These are phyloP conservation scores for Saccharomycopsis sp. DNA, from an alignment of 805 yeast genomes.

Conservation along the genomic window DNA sequence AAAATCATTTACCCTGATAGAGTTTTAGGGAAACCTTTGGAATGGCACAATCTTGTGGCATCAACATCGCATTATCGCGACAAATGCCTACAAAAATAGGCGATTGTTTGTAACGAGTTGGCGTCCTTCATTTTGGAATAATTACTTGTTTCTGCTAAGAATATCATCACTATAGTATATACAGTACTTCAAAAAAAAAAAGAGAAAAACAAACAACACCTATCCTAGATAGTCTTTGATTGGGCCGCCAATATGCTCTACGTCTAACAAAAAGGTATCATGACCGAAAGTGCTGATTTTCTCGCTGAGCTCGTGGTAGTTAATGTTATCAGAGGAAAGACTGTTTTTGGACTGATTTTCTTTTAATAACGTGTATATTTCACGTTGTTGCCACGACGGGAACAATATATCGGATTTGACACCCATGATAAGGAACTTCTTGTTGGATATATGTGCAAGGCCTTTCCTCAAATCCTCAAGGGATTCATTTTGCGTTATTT, in stretches of 20 bases:
- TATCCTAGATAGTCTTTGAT: constrained; percentile 53
- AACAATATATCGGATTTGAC: constrained; percentile 89
- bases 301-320: constrained; percentile 68
- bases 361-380: constrained; percentile 56
- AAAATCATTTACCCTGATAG: no score
- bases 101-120: no score
- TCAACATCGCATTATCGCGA: no score
- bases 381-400: constrained; percentile 93
- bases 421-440: constrained; percentile 72
- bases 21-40: no score
- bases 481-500: constrained; percentile 48
- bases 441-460: constrained; percentile 51
- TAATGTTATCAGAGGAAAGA: constrained; percentile 34
- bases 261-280: constrained; percentile 78
- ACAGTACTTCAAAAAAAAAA: not conserved
- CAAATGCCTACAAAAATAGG: no score
- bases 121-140: no score
- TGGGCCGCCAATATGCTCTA: constrained; percentile 75
- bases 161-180: no score
- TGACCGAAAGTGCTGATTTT: constrained; percentile 83
- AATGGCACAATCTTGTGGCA: no score
- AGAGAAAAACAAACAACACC: not conserved
- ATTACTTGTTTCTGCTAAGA: no score
- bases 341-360: constrained; percentile 28
- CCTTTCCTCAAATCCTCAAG: constrained; percentile 60